phyloP scores from a whole-genome alignment of 1,139 yeast genomes.

The Meyerozyma carpophila region DNA sequence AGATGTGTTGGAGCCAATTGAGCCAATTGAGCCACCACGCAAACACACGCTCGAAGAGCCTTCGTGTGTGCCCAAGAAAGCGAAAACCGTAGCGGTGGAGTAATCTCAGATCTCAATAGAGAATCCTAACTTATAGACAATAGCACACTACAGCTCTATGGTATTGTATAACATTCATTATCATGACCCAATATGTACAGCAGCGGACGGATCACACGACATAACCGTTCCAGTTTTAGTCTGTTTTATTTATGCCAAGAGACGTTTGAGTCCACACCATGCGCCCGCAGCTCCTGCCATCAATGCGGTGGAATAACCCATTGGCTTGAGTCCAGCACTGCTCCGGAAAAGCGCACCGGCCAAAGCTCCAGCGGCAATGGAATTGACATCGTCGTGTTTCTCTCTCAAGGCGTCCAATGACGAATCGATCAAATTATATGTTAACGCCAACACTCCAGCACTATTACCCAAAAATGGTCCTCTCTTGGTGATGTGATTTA shows the following conservation, averaged over 20 bases:
- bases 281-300: conserved; percentile 88
- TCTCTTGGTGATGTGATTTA: conserved; percentile 88
- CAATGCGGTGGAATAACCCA: conserved; percentile 80
- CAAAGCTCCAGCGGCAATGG: conserved; percentile 83
- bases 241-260: conserved; percentile 14
- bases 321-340: conserved; percentile 78
- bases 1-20: conserved; percentile 12
- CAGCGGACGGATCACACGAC: conserved; percentile 3
- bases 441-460: conserved; percentile 88
- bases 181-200: conserved; percentile 7
- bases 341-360: conserved; percentile 91
- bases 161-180: conserved; percentile 1
- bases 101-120: no score
- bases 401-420: conserved; percentile 77
- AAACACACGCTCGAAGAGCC: not conserved
- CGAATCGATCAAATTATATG: conserved; percentile 81
- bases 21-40: not conserved
- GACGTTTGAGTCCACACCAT: conserved; percentile 82
- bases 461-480: conserved; percentile 95
- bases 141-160: not conserved
- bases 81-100: not conserved
- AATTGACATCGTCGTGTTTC: conserved; percentile 79
- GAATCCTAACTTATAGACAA: not conserved
- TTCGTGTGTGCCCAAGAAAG: not conserved
- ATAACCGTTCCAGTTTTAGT: no score